These are phyloP conservation scores for Medicago arabica DNA, from an alignment of 306 rosid genomes.

Conservation along the genomic window DNA sequence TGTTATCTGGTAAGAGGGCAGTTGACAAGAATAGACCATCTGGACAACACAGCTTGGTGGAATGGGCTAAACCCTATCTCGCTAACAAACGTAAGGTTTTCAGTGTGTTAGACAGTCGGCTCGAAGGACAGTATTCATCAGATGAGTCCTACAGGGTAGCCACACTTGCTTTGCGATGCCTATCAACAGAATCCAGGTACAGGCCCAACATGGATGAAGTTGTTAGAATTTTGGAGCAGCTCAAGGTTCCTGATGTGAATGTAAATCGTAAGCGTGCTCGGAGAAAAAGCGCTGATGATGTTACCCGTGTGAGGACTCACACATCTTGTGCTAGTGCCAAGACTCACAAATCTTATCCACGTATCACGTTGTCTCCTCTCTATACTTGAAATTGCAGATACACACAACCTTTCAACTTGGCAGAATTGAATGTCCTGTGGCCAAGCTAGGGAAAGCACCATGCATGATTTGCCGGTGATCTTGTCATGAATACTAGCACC, in stretches of 20 bases:
- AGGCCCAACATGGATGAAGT: conserved; percentile 71
- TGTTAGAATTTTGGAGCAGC: conserved; percentile 58
- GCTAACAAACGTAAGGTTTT: conserved; percentile 49
- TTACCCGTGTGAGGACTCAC: conserved; percentile 20
- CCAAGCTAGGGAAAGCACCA: not conserved
- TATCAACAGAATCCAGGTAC: conserved; percentile 55
- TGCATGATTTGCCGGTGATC: conserved; percentile 38
- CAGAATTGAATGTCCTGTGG: conserved; percentile 10
- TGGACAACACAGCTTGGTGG: conserved; percentile 59
- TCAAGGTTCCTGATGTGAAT: conserved; percentile 49
- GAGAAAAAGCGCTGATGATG: conserved; percentile 63
- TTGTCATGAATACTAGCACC: conserved; percentile 10
- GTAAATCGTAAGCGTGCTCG: conserved; percentile 51
- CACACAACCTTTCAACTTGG: conserved; percentile 20
- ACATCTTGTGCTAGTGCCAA: conserved; percentile 15
- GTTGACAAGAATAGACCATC: conserved; percentile 65
- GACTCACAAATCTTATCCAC: conserved; percentile 55
- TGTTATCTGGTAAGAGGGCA: conserved; percentile 67
- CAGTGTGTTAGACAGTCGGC: conserved; percentile 56
- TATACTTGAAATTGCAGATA: conserved; percentile 48
- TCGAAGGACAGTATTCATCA: conserved; percentile 64
- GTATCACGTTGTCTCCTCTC: conserved; percentile 75
- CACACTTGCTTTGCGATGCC: conserved; percentile 61
- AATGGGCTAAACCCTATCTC: conserved; percentile 66
- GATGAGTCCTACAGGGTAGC: conserved; percentile 59